These are phyloP conservation scores for Xylariaceae sp. DNA, from an alignment of 2,329 filamentous ascomycete genomes.

Conservation along the genomic window DNA sequence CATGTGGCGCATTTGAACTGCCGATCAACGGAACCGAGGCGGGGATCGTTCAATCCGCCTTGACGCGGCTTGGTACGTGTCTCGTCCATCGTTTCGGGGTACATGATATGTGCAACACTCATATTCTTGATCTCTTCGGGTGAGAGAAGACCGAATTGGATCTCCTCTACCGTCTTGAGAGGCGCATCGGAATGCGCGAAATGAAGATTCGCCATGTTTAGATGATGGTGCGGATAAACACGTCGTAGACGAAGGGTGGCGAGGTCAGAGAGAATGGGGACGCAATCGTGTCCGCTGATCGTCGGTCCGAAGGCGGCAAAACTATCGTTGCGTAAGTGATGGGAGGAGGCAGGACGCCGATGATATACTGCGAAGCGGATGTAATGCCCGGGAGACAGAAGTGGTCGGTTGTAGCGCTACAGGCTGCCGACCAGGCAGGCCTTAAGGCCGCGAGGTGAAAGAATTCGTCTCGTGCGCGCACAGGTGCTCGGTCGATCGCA, in stretches of 20 bases:
- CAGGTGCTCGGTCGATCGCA: slow-evolving; percentile 21
- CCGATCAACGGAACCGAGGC: slow-evolving; percentile 92
- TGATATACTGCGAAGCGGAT: slow-evolving; percentile 18
- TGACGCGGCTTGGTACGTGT: slow-evolving; percentile 85
- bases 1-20: slow-evolving; percentile 96
- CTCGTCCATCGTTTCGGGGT: slow-evolving; percentile 99
- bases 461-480: slow-evolving; percentile 27
- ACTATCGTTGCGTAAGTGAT: not conserved
- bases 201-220: slow-evolving; percentile 84
- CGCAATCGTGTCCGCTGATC: slow-evolving; percentile 24
- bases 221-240: slow-evolving; percentile 19
- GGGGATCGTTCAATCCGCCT: slow-evolving; percentile 89
- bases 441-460: slow-evolving; percentile 35
- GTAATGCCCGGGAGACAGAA: slow-evolving; percentile 29
- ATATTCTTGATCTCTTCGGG: slow-evolving; percentile 99
- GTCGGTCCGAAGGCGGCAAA: slow-evolving; percentile 11
- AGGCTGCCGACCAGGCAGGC: slow-evolving; percentile 38
- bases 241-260: slow-evolving; percentile 16
- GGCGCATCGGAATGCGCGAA: slow-evolving; percentile 92
- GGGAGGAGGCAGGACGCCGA: slow-evolving; percentile 25
- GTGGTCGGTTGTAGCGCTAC: slow-evolving; percentile 37
- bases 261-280: slow-evolving; percentile 2
- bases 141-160: slow-evolving; percentile 96
- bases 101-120: slow-evolving; percentile 93
- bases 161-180: slow-evolving; percentile 96